A percentile compares a stretch with the other conserved stretches of the same genome.
phyloP scores from a whole-genome alignment of 2,329 filamentous ascomycete genomes.

The Aulographum hederae region DNA sequence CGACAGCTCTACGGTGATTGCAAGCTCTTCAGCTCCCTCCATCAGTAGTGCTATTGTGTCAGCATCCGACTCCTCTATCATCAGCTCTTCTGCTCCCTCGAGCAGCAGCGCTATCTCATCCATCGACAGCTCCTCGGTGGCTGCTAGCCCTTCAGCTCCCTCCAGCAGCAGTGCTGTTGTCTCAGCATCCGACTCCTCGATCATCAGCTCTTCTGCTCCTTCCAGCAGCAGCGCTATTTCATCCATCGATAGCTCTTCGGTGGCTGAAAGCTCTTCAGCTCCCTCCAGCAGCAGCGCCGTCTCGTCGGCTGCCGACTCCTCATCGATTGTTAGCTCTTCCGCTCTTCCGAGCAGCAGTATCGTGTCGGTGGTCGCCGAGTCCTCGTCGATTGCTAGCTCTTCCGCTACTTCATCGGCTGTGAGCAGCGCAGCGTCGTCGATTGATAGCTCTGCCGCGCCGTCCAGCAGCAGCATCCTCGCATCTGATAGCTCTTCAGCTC shows the following conservation, averaged over 20 bases:
- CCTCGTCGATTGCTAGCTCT: background rate
- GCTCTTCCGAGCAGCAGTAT: background rate
- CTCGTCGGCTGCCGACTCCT: background rate
- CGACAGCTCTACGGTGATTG: background rate
- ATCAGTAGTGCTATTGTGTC: background rate
- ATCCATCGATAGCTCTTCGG: background rate
- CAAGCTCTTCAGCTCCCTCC: background rate
- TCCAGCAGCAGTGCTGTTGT: background rate
- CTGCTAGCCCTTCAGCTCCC: background rate
- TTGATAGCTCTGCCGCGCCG: background rate
- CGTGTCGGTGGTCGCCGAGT: background rate
- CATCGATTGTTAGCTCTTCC: background rate
- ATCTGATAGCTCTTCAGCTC: background rate
- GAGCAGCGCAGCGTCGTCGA: background rate
- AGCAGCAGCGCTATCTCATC: background rate
- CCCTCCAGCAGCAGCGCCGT: background rate
- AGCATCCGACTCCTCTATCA: background rate
- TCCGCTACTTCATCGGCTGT: background rate
- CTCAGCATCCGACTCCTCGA: too few relatives aligned
- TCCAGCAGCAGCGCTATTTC: background rate
- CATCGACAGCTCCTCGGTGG: background rate
- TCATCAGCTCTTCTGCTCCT: background rate
- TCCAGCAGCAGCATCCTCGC: background rate
- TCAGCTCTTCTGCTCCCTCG: background rate
- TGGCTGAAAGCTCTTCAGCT: background rate